Evolutionary conservation across 108 stramenopile species (phyloP), one percentile per base, ranked within the genome.

Genomic region (Conticribra weissflogii): DNA sequence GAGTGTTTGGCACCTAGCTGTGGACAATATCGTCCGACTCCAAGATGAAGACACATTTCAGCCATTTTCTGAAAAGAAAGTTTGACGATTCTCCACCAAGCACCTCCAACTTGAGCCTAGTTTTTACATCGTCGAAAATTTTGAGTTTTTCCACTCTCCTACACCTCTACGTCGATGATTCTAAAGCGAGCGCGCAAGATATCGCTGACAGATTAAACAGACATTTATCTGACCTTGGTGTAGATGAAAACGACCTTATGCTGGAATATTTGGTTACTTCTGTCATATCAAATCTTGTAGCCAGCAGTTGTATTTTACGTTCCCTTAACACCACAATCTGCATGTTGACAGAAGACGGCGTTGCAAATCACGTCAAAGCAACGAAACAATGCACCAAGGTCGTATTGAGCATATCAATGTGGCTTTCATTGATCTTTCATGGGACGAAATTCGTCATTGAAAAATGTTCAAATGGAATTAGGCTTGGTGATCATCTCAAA

Each of bases 101-200:
- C 29, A 65, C 62, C 16, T 17, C 49, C 57, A 78, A 71, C 36
- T 27, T 78, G 9, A 52, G 46, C 48, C 57, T 63, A 3, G 55
- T 78, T n/a, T 60, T 59, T 47, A 60, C 57, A 24, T 59, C 69
- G 27, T 54, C 77, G 15, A 78, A 78, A 45, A 27, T 66, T 24
- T 47, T 78, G 59, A 47, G 48, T 31, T 57, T 71, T 44, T 46
- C 51, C 2, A 28, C 64, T 33, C 36, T 66, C 3, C 58, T 78
- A 17, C 68, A 71, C 46, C 68, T 78, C n/a, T 71, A 45, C 24
- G 51, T 66, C 50, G 61, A 41, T 30, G 58, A 59, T 32, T 30
- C 24, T 12, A 31, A 41, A 0, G 18, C 41, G 1, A 55, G 52
- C 12, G 50, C 64, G 47, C 5, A 29, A 25, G 56, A 49, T 19